A percentile compares a stretch with the other conserved stretches of the same genome.
Evolutionary conservation across 768 basidiomycete genomes (phyloP).

Genomic region (Dentipellis sp.): DNA sequence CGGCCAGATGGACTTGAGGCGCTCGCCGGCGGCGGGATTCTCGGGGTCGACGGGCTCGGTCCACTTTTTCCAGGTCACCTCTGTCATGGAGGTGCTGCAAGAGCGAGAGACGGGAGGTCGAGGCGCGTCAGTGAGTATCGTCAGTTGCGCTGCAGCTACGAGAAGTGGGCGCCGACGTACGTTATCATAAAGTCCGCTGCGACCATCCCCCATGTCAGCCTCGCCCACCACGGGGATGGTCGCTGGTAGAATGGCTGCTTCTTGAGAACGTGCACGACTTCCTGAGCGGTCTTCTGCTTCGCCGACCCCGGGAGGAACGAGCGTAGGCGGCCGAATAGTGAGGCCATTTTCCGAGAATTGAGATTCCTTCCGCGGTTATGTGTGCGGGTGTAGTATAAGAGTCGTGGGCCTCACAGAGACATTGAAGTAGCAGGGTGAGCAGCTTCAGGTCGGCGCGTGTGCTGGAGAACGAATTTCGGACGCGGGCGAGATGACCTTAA

Average conservation of each 20-base stretch:
- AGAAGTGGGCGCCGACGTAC: constrained; percentile 3
- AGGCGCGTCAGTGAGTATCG: neutral
- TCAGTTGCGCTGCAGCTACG: neutral
- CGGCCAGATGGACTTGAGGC: constrained; percentile 11
- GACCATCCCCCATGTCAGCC: constrained; percentile 11
- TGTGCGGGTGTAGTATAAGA: no score
- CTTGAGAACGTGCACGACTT: neutral
- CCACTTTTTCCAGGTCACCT: constrained; percentile 15
- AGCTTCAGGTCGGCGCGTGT: no score
- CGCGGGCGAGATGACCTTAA: no score
- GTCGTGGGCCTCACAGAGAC: no score
- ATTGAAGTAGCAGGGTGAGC: no score
- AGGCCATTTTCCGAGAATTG: neutral
- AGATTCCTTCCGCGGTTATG: no score
- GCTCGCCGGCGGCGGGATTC: neutral
- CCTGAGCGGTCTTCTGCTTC: neutral
- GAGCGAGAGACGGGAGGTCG: neutral
- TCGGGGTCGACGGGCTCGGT: neutral
- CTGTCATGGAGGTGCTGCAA: constrained; percentile 12
- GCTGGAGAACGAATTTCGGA: no score
- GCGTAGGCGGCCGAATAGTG: neutral
- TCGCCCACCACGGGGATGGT: constrained; percentile 10
- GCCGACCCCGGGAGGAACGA: neutral
- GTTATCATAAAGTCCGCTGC: constrained; percentile 13
- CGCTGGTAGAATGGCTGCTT: constrained; percentile 7